Conservation (phyloP, 495 filamentous ascomycete genomes). For the Neurospora sp. region DNA sequence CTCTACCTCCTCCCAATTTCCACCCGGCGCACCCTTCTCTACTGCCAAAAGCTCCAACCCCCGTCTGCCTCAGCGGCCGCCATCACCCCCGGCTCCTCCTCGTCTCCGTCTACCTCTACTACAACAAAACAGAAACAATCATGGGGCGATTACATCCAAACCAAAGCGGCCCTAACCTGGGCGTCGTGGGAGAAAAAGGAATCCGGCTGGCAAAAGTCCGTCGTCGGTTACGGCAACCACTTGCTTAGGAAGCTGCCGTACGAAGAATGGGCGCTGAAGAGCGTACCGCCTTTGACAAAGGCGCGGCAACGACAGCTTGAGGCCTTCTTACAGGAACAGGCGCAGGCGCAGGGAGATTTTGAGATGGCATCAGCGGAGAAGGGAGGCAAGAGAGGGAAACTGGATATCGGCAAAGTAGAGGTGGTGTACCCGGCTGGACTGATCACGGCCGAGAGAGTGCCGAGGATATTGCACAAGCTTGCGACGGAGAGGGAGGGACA, state of each 20-base stretch:
- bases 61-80: constrained; percentile 14
- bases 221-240: constrained; percentile 79
- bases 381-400: constrained; percentile 23
- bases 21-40: constrained; percentile 81
- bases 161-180: constrained; percentile 66
- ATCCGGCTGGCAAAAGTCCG: constrained; percentile 72
- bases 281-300: constrained; percentile 68
- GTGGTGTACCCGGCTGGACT: constrained; percentile 67
- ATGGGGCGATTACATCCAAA: constrained; percentile 51
- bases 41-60: constrained; percentile 64
- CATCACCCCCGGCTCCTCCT: constrained; percentile 60
- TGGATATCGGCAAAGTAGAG: constrained; percentile 56
- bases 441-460: constrained; percentile 51
- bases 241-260: constrained; percentile 80
- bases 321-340: neutral
- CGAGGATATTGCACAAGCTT: constrained; percentile 50
- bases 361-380: constrained; percentile 29
- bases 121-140: constrained; percentile 39
- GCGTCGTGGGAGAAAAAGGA: constrained; percentile 76
- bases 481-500: constrained; percentile 70
- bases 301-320: neutral
- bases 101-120: constrained; percentile 75
- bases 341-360: neutral
- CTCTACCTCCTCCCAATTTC: constrained; percentile 94
- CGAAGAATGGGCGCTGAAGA: constrained; percentile 96